Percentiles rank a stretch among this genome's conserved stretches.
These are phyloP conservation scores for Didymella pomorum DNA, from an alignment of 2,329 filamentous ascomycete genomes.

Conservation along the genomic window DNA sequence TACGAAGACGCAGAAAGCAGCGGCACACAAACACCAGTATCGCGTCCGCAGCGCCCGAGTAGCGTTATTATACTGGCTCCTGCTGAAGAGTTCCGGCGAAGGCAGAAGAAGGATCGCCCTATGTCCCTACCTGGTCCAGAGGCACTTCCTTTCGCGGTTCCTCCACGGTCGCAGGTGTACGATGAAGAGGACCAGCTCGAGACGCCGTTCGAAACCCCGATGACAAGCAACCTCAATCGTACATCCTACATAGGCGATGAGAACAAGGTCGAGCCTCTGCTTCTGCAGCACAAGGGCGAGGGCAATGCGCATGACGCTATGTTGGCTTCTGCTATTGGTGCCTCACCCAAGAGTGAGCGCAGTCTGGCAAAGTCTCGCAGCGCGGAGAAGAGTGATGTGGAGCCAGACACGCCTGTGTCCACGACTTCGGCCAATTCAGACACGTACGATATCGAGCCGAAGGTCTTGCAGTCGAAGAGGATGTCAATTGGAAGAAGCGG, in stretches of 20 bases:
- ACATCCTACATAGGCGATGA: conserved; percentile 35
- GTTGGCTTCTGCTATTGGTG: conserved; percentile 43
- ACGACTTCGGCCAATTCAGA: conserved; percentile 23
- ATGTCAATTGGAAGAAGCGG: conserved; percentile 48
- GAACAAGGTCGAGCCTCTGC: conserved; percentile 13
- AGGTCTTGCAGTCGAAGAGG: conserved; percentile 46
- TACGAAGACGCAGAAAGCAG: conserved; percentile 60
- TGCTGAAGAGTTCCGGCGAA: conserved; percentile 29
- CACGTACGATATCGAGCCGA: conserved; percentile 35
- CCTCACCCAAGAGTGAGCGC: conserved; percentile 24
- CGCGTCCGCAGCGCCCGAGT: conserved; percentile 35
- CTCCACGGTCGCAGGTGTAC: conserved; percentile 5
- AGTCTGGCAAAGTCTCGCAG: conserved; percentile 24
- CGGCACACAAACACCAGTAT: conserved; percentile 38
- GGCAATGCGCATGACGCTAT: conserved; percentile 38
- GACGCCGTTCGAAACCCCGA: conserved; percentile 35
- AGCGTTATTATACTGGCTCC: conserved; percentile 44
- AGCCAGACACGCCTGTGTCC: conserved; percentile 27
- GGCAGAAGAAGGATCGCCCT: conserved; percentile 35
- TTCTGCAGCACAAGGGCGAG: conserved; percentile 12
- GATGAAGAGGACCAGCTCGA: conserved; percentile 19
- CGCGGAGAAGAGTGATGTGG: conserved; percentile 26
- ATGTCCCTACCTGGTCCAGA: conserved; percentile 43
- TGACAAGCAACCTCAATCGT: conserved; percentile 33
- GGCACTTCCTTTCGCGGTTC: conserved; percentile 30